Conservation (phyloP, 805 yeast species). For the Wickerhamomyces xylosicus region DNA sequence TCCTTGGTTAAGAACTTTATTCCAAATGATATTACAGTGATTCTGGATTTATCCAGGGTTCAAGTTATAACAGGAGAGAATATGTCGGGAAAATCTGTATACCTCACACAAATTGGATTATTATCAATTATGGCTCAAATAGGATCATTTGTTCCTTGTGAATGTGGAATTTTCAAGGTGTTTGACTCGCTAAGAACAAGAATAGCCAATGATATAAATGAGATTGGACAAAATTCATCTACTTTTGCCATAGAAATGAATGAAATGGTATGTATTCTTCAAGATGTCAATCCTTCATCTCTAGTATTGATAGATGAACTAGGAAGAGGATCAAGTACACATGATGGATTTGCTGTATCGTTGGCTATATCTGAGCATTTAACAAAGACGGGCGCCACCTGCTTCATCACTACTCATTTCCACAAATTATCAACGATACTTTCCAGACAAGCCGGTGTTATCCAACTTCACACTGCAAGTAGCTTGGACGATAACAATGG, state of each 20-base stretch:
- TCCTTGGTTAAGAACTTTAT: conserved; percentile 19
- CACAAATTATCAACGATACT: conserved; percentile 28
- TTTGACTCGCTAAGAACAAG: conserved; percentile 28
- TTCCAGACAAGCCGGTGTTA: conserved; percentile 23
- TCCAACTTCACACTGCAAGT: conserved; percentile 27
- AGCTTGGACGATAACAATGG: conserved; percentile 9
- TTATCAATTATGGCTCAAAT: conserved; percentile 44
- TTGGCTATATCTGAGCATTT: conserved; percentile 32
- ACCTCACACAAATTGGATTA: conserved; percentile 40
- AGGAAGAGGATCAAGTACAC: conserved; percentile 40
- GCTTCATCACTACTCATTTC: conserved; percentile 36
- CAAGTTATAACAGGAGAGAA: conserved; percentile 50
- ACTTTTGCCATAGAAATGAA: conserved; percentile 37
- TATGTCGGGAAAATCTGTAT: conserved; percentile 56
- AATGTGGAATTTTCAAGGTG: conserved; percentile 30
- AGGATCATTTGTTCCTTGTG: conserved; percentile 43
- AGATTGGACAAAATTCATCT: conserved; percentile 22
- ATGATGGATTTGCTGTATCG: conserved; percentile 45
- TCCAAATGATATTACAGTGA: conserved; percentile 29
- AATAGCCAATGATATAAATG: conserved; percentile 23
- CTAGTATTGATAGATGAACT: conserved; percentile 44
- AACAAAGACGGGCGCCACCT: conserved; percentile 18
- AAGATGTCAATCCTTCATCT: conserved; percentile 20
- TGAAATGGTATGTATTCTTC: conserved; percentile 35
- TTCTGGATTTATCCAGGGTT: conserved; percentile 26